A percentile compares a stretch with the other conserved stretches of the same genome.
Evolutionary conservation across 768 basidiomycete genomes (phyloP).

Genomic region (Amanita jacksonii): DNA sequence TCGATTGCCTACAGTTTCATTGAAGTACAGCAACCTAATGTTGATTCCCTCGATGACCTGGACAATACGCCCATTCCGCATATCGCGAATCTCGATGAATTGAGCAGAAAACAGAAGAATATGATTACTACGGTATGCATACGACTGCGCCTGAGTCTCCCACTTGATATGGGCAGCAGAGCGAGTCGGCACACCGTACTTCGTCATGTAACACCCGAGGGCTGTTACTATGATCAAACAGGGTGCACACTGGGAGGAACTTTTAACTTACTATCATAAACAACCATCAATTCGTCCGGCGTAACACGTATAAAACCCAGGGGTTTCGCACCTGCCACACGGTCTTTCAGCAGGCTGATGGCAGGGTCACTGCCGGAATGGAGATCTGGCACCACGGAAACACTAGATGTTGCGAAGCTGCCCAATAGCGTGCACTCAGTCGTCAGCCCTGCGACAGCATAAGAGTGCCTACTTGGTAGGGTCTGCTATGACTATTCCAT

Average conservation of each 20-base stretch:
- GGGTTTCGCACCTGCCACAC: slow-evolving; percentile 47
- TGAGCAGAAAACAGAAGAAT: slow-evolving; percentile 64
- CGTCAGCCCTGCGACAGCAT: background rate
- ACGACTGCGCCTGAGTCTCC: slow-evolving; percentile 64
- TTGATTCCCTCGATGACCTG: slow-evolving; percentile 75
- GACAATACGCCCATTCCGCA: slow-evolving; percentile 56
- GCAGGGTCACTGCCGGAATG: slow-evolving; percentile 28
- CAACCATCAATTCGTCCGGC: slow-evolving; percentile 49
- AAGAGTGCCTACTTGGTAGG: slow-evolving; percentile 48
- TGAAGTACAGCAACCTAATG: slow-evolving; percentile 53
- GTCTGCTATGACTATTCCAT: slow-evolving; percentile 56
- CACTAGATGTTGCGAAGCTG: slow-evolving; percentile 32
- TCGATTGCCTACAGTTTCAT: slow-evolving; percentile 24
- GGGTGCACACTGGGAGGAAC: slow-evolving; percentile 1
- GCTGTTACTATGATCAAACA: slow-evolving; percentile 30
- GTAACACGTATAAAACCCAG: slow-evolving; percentile 57
- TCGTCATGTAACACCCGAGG: slow-evolving; percentile 69
- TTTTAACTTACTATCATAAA: slow-evolving; percentile 58
- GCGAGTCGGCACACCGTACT: slow-evolving; percentile 55
- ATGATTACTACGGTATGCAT: slow-evolving; percentile 49
- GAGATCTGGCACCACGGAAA: slow-evolving; percentile 54
- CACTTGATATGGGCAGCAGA: slow-evolving; percentile 60
- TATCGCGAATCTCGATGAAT: slow-evolving; percentile 68
- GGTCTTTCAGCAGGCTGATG: slow-evolving; percentile 45
- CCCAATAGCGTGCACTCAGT: background rate